Base-by-base conservation (phyloP, 2,329 filamentous ascomycete genomes). In the Huntiella moniliformis region DNA sequence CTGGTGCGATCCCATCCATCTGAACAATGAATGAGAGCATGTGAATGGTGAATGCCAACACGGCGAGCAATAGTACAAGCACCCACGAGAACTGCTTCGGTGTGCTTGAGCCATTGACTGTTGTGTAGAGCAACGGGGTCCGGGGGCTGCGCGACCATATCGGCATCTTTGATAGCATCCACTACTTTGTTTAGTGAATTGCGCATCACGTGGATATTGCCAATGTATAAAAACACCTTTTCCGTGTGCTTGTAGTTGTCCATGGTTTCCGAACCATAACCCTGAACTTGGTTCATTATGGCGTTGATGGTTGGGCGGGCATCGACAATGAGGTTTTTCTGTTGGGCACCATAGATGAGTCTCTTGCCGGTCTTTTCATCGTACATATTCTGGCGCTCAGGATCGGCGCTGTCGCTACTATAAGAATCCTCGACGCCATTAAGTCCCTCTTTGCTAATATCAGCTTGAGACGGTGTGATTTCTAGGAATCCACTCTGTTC, bases 1-100 rank as follows among this genome's bases (percentile, higher is more conserved):
- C 86, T 88, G 5, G 91, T 98, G 43, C 91, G 80, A 62, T 98
- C 91, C 91, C 91, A 98, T 3, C 91, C 91, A 61, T 98, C 91
- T 2, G 91, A 96, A 62, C 91, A 98, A 61, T 98, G 91, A 42
- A 98, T 94, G 39, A 98, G 66, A 8, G 93, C 88, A 58, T 98
- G 86, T 1, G 87, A 94, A 57, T 95, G 88, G 53, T 85, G 82
- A 48, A 96, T 78, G 28, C 86, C 91, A 32, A 98, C 79, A 55
- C 91, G 84, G 31, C 82, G 73, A 28, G 87, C 81, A 54, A 96
- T 93, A 47, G 92, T 67, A 42, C 78, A 74, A 4, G 86, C 80
- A 1, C 91, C 91, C 51, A 91, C 82, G 12, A 98, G 66, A 39
- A 98, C 75, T 22, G 79, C 77, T 16, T 74, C 71, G 47, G 95